Conservation (phyloP, 495 filamentous ascomycete species). For the Echria macrotheca region DNA sequence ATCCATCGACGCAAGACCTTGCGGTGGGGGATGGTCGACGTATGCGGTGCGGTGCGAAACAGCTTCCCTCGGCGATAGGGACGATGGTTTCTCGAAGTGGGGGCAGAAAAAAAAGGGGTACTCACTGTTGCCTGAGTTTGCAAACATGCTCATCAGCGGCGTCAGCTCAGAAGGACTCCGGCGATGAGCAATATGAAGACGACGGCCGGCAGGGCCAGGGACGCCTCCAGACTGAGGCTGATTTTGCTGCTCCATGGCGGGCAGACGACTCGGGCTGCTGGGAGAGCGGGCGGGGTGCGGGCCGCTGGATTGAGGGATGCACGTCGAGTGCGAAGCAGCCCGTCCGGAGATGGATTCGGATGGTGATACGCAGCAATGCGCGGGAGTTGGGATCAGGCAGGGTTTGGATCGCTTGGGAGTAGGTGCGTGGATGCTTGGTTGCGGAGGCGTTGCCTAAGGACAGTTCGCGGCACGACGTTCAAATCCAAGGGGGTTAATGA, state of each 20-base stretch:
- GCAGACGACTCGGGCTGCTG: conserved; percentile 21
- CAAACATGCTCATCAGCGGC: conserved; percentile 92
- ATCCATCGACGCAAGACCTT: too few species aligned
- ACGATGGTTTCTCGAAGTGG: not conserved
- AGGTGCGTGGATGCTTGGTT: conserved; percentile 13
- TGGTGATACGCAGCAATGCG: conserved; percentile 3
- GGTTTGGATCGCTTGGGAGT: conserved; percentile 8
- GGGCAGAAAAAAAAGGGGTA: conserved; percentile 7
- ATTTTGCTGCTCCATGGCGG: conserved; percentile 61
- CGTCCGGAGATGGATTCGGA: not conserved
- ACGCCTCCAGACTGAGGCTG: conserved; percentile 56
- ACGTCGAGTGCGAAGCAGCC: conserved; percentile 45
- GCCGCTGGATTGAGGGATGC: conserved; percentile 24
- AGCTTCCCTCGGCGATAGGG: not conserved
- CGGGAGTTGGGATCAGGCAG: not conserved
- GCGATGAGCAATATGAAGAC: conserved; percentile 95
- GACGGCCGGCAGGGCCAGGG: conserved; percentile 77
- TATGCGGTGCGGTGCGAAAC: too few species aligned
- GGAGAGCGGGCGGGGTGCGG: conserved; percentile 7
- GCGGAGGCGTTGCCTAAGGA: conserved; percentile 26
- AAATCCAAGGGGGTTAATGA: conserved; percentile 30
- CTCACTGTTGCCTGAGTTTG: conserved; percentile 48
- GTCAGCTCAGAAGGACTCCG: conserved; percentile 97
- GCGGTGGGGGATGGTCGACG: too few species aligned
- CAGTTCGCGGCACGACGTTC: conserved; percentile 20